Percentiles rank a stretch among this genome's conserved stretches.
phyloP scores from a whole-genome alignment of 306 rosid species.

The Medicago arabica region DNA sequence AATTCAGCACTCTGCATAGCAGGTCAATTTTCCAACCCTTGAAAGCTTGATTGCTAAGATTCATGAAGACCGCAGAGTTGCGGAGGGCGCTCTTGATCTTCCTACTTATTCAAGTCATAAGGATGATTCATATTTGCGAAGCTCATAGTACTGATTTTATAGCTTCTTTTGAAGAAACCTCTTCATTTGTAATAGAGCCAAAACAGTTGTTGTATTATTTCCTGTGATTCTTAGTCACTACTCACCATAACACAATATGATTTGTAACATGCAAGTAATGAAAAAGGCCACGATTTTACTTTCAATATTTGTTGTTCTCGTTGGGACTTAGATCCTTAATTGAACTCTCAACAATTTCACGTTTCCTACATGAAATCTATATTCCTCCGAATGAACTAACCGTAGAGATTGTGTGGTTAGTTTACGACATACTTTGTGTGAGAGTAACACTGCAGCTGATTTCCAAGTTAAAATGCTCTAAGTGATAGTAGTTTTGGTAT shows the following conservation, averaged over 20 bases:
- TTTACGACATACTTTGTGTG: too few relatives aligned
- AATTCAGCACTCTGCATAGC: slow-evolving; percentile 37
- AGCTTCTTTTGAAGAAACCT: slow-evolving; percentile 21
- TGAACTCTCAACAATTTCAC: neutral
- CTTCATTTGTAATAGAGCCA: slow-evolving; percentile 16
- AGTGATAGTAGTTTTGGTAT: too few relatives aligned
- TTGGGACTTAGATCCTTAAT: slow-evolving; percentile 10
- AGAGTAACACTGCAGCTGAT: too few relatives aligned
- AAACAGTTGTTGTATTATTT: slow-evolving; percentile 2
- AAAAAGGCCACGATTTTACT: neutral
- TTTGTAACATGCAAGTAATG: slow-evolving; percentile 10
- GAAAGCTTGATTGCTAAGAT: slow-evolving; percentile 80
- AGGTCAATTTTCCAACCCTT: slow-evolving; percentile 85
- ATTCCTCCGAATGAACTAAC: neutral
- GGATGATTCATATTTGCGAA: slow-evolving; percentile 65
- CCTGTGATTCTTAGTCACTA: slow-evolving; percentile 18
- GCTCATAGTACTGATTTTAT: slow-evolving; percentile 32
- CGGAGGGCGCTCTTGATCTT: slow-evolving; percentile 87
- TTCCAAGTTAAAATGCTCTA: too few relatives aligned
- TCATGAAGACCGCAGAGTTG: slow-evolving; percentile 74
- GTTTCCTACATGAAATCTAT: neutral
- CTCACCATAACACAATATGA: slow-evolving; percentile 5
- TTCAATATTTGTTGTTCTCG: neutral
- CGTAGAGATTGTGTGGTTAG: too few relatives aligned
- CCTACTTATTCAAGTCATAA: slow-evolving; percentile 72